phyloP scores from a whole-genome alignment of 345 rosid genomes.

The Hibiscus tridactylites region DNA sequence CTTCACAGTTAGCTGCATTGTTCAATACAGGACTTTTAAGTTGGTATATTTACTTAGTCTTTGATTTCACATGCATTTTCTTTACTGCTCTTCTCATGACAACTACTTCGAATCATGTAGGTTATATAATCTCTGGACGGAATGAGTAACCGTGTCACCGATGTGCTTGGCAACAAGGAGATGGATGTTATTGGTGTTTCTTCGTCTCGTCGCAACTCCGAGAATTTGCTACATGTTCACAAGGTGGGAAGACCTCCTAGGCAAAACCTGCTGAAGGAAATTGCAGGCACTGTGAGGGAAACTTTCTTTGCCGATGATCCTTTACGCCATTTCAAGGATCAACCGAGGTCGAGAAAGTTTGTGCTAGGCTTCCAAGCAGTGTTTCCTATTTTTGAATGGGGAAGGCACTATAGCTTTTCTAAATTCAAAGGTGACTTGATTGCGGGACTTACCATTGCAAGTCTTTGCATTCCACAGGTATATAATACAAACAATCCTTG shows the following conservation, averaged over 20 bases:
- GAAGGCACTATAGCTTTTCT: constrained; percentile 36
- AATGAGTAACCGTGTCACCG: constrained; percentile 1
- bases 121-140: not conserved
- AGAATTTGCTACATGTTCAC: constrained; percentile 36
- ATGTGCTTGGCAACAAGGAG: not conserved
- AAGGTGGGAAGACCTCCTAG: constrained; percentile 76
- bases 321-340: constrained; percentile 73
- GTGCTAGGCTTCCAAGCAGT: constrained; percentile 58
- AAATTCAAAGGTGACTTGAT: constrained; percentile 68
- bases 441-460: constrained; percentile 88
- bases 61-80: not conserved
- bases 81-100: not conserved
- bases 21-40: not conserved
- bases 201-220: constrained; percentile 13
- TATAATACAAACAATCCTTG: not conserved
- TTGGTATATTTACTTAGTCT: not conserved
- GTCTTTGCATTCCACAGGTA: constrained; percentile 97
- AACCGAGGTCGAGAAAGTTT: constrained; percentile 46
- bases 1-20: not conserved
- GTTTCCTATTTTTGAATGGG: constrained; percentile 78
- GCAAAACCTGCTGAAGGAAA: constrained; percentile 60
- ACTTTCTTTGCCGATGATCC: constrained; percentile 86
- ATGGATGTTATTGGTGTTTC: constrained; percentile 5
- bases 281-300: constrained; percentile 52
- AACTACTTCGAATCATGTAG: not conserved